A percentile compares a stretch with the other conserved stretches of the same genome.
Conservation (phyloP, 2,329 filamentous ascomycete species). For the Nakataea oryzae region DNA sequence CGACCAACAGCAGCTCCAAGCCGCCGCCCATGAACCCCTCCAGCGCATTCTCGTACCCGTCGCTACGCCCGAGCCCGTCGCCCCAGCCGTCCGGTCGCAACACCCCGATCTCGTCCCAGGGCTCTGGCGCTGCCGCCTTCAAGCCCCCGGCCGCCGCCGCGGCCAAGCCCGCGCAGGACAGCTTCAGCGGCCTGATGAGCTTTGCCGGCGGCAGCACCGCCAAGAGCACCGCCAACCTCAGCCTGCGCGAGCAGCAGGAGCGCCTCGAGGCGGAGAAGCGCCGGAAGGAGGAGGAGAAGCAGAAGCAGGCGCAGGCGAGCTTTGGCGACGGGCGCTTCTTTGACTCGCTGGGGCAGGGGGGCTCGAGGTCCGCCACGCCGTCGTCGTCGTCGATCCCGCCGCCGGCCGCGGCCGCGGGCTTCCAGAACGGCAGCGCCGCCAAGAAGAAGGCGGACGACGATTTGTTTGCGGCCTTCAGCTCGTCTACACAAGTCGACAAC, state of each 20-base stretch:
- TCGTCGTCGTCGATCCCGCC: conserved; percentile 4
- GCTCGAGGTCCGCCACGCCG: neutral
- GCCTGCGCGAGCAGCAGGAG: conserved; percentile 67
- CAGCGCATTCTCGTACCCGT: conserved; percentile 30
- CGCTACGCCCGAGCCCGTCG: conserved; percentile 45
- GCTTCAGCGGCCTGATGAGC: conserved; percentile 67
- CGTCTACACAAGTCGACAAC: conserved; percentile 56
- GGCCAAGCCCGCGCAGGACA: conserved; percentile 51
- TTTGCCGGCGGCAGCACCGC: conserved; percentile 48
- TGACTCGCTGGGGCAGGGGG: conserved; percentile 53
- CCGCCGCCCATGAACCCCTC: conserved; percentile 31
- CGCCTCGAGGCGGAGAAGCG: conserved; percentile 55
- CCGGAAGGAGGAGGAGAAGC: conserved; percentile 64
- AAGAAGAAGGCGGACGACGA: conserved; percentile 42
- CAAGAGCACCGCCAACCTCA: conserved; percentile 59
- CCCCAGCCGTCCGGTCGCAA: conserved; percentile 44
- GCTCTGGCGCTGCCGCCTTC: conserved; percentile 28
- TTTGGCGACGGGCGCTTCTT: conserved; percentile 71
- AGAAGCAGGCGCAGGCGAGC: conserved; percentile 60
- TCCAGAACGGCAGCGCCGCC: conserved; percentile 18
- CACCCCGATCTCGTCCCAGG: conserved; percentile 43
- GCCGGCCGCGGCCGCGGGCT: conserved; percentile 7
- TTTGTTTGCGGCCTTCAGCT: conserved; percentile 57
- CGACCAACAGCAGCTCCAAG: conserved; percentile 24
- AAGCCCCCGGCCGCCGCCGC: conserved; percentile 28